Conservation (phyloP, 768 basidiomycete species). For the Tulasnella sp. region DNA sequence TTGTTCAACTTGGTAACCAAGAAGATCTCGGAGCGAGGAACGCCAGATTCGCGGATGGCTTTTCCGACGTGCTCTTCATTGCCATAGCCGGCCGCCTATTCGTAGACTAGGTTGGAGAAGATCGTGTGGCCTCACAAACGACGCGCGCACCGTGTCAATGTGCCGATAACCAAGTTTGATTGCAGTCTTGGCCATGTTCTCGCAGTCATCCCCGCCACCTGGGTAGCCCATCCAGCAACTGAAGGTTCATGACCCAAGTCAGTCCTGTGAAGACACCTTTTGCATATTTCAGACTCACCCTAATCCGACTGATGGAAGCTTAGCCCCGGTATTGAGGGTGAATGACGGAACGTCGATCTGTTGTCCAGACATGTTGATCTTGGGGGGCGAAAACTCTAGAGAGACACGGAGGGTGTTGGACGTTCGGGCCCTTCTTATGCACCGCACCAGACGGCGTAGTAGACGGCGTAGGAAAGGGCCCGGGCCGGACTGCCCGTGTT, state of each 20-base stretch:
- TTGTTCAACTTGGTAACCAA: too few species aligned
- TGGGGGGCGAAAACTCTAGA: neutral
- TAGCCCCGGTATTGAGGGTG: constrained; percentile 9
- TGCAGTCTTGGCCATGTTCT: constrained; percentile 15
- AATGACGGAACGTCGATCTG: neutral
- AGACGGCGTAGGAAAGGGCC: too few species aligned
- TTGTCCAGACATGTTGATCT: neutral
- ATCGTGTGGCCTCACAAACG: neutral
- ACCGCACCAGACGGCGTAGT: neutral
- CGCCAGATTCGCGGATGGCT: constrained; percentile 40
- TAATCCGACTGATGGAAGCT: constrained; percentile 1
- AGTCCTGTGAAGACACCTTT: neutral
- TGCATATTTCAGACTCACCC: neutral
- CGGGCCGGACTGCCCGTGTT: neutral
- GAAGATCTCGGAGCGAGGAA: constrained; percentile 31
- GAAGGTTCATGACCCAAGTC: neutral
- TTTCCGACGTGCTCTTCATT: constrained; percentile 48
- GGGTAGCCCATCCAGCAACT: constrained; percentile 24
- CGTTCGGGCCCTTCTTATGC: neutral
- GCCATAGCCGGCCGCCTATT: constrained; percentile 1
- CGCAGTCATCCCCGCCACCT: constrained; percentile 2
- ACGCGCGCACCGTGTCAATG: constrained; percentile 14
- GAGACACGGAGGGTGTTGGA: neutral
- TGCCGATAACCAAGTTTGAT: constrained; percentile 23
- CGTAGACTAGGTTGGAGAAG: neutral